phyloP scores from a whole-genome alignment of 805 yeast species.

The Ogataea corticis region DNA sequence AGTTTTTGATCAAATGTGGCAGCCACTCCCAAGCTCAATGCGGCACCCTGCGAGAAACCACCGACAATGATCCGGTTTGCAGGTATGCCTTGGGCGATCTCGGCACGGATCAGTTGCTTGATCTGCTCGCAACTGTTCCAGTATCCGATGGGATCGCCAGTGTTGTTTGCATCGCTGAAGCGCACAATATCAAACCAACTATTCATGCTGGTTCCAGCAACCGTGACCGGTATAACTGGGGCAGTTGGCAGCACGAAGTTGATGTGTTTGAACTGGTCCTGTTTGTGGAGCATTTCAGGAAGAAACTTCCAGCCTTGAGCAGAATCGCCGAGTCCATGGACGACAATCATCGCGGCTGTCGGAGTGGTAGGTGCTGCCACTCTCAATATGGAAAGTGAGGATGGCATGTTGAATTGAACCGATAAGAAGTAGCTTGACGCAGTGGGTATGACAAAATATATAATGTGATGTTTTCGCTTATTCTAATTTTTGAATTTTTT shows the following conservation, averaged over 20 bases:
- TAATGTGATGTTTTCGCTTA: neutral
- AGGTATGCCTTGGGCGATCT: slow-evolving; percentile 53
- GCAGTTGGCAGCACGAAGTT: slow-evolving; percentile 92
- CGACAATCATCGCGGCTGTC: slow-evolving; percentile 67
- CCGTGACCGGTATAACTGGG: slow-evolving; percentile 68
- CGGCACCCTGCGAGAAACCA: slow-evolving; percentile 96
- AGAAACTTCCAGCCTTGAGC: slow-evolving; percentile 89
- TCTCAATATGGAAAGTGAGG: slow-evolving; percentile 34
- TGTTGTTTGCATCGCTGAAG: slow-evolving; percentile 48
- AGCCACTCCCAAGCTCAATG: slow-evolving; percentile 65
- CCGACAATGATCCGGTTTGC: slow-evolving; percentile 80
- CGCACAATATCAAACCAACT: slow-evolving; percentile 83
- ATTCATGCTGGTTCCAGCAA: slow-evolving; percentile 71
- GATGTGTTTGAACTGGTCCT: slow-evolving; percentile 48
- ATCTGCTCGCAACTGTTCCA: slow-evolving; percentile 48
- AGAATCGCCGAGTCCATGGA: slow-evolving; percentile 92
- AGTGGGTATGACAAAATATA: no score
- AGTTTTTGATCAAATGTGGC: slow-evolving; percentile 57
- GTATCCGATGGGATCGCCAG: slow-evolving; percentile 56
- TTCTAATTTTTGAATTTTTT: neutral
- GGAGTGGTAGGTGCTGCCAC: slow-evolving; percentile 44
- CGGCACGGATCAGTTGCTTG: slow-evolving; percentile 49
- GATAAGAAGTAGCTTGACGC: neutral
- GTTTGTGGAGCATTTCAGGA: slow-evolving; percentile 57
- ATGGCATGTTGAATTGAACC: neutral